A percentile compares a stretch with the other conserved stretches of the same genome.
phyloP scores from a whole-genome alignment of 768 basidiomycete genomes.

The Trametes punicea region DNA sequence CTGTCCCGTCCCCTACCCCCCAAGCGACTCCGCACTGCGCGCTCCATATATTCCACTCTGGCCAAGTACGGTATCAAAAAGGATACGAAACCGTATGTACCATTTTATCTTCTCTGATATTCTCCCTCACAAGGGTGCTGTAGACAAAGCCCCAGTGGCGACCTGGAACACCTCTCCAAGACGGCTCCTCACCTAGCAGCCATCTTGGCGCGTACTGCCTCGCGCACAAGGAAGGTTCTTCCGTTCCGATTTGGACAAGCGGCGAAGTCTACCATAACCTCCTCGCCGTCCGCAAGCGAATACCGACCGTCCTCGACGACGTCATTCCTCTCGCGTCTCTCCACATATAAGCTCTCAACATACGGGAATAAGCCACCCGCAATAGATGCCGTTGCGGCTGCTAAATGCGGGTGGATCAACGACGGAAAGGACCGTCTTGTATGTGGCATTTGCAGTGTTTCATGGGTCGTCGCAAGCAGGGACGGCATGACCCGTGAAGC shows the following conservation, averaged over 20 bases:
- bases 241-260: slow-evolving; percentile 40
- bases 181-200: slow-evolving; percentile 68
- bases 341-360: slow-evolving; percentile 75
- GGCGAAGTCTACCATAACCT: slow-evolving; percentile 29
- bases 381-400: slow-evolving; percentile 76
- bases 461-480: slow-evolving; percentile 70
- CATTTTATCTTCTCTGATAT: not conserved
- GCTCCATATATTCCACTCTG: slow-evolving; percentile 72
- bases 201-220: slow-evolving; percentile 64
- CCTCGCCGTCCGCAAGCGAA: slow-evolving; percentile 43
- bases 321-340: slow-evolving; percentile 69
- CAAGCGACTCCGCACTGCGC: slow-evolving; percentile 51
- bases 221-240: slow-evolving; percentile 49
- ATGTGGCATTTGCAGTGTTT: slow-evolving; percentile 66
- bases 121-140: not conserved
- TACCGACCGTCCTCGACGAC: slow-evolving; percentile 77
- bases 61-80: slow-evolving; percentile 74
- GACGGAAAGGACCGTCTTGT: slow-evolving; percentile 77
- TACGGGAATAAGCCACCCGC: slow-evolving; percentile 74
- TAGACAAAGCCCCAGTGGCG: slow-evolving; percentile 21
- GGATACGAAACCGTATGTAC: slow-evolving; percentile 36
- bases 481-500: slow-evolving; percentile 75
- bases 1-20: slow-evolving; percentile 36
- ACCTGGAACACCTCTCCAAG: slow-evolving; percentile 42
- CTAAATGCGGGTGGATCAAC: slow-evolving; percentile 82